A percentile compares a stretch with the other conserved stretches of the same genome.
These are phyloP conservation scores for Phytopythium montanum DNA, from an alignment of 352 stramenopile species.

Conservation along the genomic window DNA sequence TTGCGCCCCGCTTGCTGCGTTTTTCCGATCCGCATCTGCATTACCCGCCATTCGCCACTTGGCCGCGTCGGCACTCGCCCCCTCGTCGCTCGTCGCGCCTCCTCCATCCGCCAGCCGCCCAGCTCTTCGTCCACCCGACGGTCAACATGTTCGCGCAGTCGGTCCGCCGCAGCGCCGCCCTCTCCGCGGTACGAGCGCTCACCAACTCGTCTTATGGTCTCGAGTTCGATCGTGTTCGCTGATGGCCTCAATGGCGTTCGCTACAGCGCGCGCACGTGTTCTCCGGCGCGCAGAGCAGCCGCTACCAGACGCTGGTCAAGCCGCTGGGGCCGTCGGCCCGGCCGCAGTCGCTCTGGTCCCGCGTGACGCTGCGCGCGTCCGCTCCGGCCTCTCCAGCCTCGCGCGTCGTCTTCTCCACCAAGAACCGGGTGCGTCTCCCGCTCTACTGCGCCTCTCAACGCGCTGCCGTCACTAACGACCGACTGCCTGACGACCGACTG, in stretches of 20 bases:
- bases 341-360: conserved; percentile 30
- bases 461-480: not conserved
- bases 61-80: no score
- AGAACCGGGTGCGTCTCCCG: conserved; percentile 48
- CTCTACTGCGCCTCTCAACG: not conserved
- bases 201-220: no score
- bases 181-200: conserved; percentile 19
- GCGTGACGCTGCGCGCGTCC: conserved; percentile 18
- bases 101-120: not conserved
- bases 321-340: conserved; percentile 25
- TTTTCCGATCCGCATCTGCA: not conserved
- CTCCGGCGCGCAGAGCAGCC: conserved; percentile 18
- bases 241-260: not conserved
- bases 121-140: not conserved
- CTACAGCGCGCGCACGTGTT: conserved; percentile 11
- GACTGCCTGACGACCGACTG: not conserved
- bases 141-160: conserved; percentile 37
- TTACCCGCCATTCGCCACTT: not conserved
- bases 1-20: conserved; percentile 16
- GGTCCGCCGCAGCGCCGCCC: conserved; percentile 26
- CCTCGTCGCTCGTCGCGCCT: conserved; percentile 4
- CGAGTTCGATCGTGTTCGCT: conserved; percentile 7
- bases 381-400: conserved; percentile 20
- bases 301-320: conserved; percentile 64
- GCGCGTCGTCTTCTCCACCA: conserved; percentile 63